phyloP scores from a whole-genome alignment of 257 asterid species.

The Cynanchum wilfordii region DNA sequence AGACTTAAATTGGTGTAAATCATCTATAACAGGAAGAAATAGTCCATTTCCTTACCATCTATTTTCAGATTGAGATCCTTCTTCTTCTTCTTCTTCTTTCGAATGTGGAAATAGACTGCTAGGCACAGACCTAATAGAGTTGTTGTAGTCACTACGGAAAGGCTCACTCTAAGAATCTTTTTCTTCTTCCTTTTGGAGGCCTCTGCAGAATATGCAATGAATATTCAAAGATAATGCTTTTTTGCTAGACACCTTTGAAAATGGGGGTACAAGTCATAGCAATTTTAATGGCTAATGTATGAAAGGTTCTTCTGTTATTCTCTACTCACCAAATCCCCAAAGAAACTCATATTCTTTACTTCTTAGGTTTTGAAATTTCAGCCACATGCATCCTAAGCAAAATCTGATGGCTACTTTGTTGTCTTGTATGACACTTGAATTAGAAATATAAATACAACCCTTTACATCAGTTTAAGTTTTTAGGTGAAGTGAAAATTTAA shows the following conservation, averaged over 20 bases:
- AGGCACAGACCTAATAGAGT: not conserved
- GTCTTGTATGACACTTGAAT: not conserved
- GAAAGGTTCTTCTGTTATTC: too few relatives aligned
- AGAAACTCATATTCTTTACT: not conserved
- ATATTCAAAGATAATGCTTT: too few relatives aligned
- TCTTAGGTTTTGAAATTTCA: not conserved
- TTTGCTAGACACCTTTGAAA: not conserved
- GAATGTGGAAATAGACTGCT: not conserved
- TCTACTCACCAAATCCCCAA: too few relatives aligned
- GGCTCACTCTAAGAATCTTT: not conserved
- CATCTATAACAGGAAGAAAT: not conserved
- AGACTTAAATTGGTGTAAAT: not conserved
- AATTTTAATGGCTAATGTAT: not conserved
- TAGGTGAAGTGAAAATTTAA: too few relatives aligned
- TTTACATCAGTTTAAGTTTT: too few relatives aligned
- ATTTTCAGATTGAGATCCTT: not conserved
- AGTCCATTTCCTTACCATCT: not conserved
- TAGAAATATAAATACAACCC: too few relatives aligned
- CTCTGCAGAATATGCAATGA: not conserved
- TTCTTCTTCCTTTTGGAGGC: not conserved
- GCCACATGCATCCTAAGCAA: not conserved
- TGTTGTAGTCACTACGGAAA: not conserved
- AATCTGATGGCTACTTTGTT: not conserved
- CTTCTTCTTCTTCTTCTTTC: conserved; percentile 1
- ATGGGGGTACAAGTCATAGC: not conserved